Conservation (phyloP, 2,329 filamentous ascomycete genomes). For the Pseudogymnoascus pannorum region DNA sequence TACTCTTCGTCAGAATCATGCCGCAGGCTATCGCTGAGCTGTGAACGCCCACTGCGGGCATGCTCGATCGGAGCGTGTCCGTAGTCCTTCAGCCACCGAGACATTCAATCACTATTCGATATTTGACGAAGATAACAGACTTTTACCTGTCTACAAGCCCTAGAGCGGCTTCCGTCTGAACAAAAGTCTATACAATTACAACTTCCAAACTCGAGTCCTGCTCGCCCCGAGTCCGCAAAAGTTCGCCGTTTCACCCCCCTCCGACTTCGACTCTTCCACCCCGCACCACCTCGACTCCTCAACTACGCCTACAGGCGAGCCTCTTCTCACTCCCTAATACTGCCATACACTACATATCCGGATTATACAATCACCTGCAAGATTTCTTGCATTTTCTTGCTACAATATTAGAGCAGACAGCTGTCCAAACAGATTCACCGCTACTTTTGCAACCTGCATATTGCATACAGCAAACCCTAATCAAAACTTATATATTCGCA, state of each 20-base stretch:
- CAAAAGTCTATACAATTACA: background rate
- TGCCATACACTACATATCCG: constrained; percentile 12
- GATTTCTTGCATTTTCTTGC: constrained; percentile 2
- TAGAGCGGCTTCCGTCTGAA: constrained; percentile 9
- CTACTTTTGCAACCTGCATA: constrained; percentile 3
- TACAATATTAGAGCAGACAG: background rate
- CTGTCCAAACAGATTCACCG: constrained; percentile 6
- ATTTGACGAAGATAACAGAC: constrained; percentile 63
- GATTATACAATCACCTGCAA: constrained; percentile 14
- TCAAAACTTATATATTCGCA: constrained; percentile 1
- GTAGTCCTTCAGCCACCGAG: constrained; percentile 85
- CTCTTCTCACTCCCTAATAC: background rate
- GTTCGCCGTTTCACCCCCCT: background rate
- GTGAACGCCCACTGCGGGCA: constrained; percentile 82
- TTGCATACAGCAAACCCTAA: constrained; percentile 1
- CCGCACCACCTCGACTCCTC: constrained; percentile 11
- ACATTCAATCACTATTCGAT: constrained; percentile 55
- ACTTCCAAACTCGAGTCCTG: constrained; percentile 20
- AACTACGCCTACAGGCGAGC: background rate
- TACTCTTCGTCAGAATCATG: constrained; percentile 64
- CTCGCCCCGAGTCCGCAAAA: constrained; percentile 14
- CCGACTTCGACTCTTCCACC: constrained; percentile 7
- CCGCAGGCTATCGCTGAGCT: constrained; percentile 79
- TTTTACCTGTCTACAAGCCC: constrained; percentile 31
- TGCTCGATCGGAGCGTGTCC: constrained; percentile 47